phyloP scores from a whole-genome alignment of 192 early-diverging fungal genomes.

The Coemansia sp. region DNA sequence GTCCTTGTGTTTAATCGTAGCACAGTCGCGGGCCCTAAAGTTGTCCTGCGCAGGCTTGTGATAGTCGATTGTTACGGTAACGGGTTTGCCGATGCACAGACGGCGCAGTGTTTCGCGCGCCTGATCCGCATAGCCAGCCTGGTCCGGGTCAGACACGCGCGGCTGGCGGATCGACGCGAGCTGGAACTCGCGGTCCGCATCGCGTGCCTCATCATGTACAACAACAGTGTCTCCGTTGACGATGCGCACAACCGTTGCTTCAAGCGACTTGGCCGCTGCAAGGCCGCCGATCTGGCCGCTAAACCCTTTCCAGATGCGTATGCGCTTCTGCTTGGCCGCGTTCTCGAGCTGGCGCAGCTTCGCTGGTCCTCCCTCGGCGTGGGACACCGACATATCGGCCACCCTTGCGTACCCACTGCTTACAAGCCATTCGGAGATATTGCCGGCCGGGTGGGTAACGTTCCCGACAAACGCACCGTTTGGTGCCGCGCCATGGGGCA shows the following conservation, averaged over 20 bases:
- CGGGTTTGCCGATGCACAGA: conserved; percentile 83
- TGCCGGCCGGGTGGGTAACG: conserved; percentile 81
- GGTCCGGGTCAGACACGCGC: conserved; percentile 68
- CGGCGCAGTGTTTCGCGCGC: conserved; percentile 88
- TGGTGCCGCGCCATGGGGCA: conserved; percentile 53
- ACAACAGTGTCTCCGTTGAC: conserved; percentile 60
- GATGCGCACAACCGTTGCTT: conserved; percentile 63
- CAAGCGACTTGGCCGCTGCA: conserved; percentile 20
- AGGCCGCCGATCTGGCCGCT: conserved; percentile 3
- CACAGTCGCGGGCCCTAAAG: conserved; percentile 86
- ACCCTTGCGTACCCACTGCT: conserved; percentile 78
- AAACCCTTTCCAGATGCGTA: conserved; percentile 76
- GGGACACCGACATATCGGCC: conserved; percentile 80
- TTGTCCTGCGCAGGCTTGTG: conserved; percentile 83
- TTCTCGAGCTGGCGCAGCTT: conserved; percentile 77
- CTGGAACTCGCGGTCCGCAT: conserved; percentile 58
- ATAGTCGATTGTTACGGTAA: conserved; percentile 74
- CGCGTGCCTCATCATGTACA: conserved; percentile 46
- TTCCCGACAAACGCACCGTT: conserved; percentile 72
- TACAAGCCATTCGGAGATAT: conserved; percentile 88
- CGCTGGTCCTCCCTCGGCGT: conserved; percentile 61
- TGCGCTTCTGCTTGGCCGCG: conserved; percentile 73
- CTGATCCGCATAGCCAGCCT: conserved; percentile 80
- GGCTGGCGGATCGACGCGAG: conserved; percentile 66
- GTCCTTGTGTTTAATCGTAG: conserved; percentile 69